Evolutionary conservation across 441 rosid genomes (phyloP).

Genomic region (Pelargonium myrrhifolium): DNA sequence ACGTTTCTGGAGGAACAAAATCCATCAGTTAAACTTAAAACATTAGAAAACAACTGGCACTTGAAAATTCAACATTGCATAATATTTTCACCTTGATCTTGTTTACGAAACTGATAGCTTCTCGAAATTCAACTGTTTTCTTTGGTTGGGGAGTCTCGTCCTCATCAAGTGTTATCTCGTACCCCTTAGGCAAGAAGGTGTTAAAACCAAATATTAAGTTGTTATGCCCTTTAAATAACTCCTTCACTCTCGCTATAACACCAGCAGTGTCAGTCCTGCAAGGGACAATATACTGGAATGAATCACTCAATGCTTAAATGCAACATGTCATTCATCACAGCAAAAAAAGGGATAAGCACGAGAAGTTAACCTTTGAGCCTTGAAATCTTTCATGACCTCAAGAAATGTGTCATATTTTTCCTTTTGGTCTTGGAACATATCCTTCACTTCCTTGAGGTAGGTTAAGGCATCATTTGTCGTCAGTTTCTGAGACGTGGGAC

Average conservation of each 20-base stretch:
- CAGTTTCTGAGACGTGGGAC: slow-evolving; percentile 55
- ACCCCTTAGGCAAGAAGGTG: slow-evolving; percentile 97
- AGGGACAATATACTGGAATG: slow-evolving; percentile 12
- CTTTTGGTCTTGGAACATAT: slow-evolving; percentile 77
- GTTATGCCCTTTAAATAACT: slow-evolving; percentile 78
- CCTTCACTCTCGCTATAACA: slow-evolving; percentile 90
- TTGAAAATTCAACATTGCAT: slow-evolving; percentile 12
- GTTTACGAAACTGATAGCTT: slow-evolving; percentile 90
- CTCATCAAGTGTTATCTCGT: slow-evolving; percentile 74
- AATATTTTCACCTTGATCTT: slow-evolving; percentile 26
- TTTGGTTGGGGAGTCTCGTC: slow-evolving; percentile 70
- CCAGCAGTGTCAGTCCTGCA: slow-evolving; percentile 86
- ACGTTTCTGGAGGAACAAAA: slow-evolving; percentile 60
- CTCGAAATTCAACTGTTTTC: slow-evolving; percentile 95
- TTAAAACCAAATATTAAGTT: slow-evolving; percentile 93
- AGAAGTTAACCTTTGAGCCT: slow-evolving; percentile 91
- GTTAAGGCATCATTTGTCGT: slow-evolving; percentile 93
- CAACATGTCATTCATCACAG: slow-evolving; percentile 10
- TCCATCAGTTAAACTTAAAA: slow-evolving; percentile 15
- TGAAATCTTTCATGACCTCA: slow-evolving; percentile 96
- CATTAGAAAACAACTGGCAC: slow-evolving; percentile 8
- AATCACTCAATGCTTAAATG: background rate
- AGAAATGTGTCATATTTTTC: slow-evolving; percentile 93
- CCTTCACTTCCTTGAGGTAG: slow-evolving; percentile 89
- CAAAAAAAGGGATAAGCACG: slow-evolving; percentile 9